These are phyloP conservation scores for Termitomyces sp. DNA, from an alignment of 768 basidiomycete genomes.

Conservation along the genomic window DNA sequence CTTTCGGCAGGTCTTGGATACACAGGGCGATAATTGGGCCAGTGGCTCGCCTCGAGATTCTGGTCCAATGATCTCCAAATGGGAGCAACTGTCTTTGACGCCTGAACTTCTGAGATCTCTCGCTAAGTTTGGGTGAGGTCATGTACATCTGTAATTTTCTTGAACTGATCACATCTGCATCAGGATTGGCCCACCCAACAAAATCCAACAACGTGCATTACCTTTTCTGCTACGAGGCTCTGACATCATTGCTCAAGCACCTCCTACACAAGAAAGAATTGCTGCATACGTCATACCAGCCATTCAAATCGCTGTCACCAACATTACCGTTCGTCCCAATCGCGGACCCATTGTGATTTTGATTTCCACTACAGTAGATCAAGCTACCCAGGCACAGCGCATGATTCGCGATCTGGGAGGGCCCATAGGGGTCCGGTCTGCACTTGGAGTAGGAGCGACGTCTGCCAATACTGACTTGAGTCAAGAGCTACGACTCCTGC, in stretches of 20 bases:
- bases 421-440: slow-evolving; percentile 88
- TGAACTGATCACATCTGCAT: slow-evolving; percentile 4
- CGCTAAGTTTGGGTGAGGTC: slow-evolving; percentile 86
- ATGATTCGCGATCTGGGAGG: slow-evolving; percentile 95
- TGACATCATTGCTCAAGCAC: slow-evolving; percentile 98
- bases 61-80: slow-evolving; percentile 87
- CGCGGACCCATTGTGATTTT: slow-evolving; percentile 88
- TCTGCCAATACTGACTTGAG: slow-evolving; percentile 56
- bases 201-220: slow-evolving; percentile 95
- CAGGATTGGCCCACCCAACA: slow-evolving; percentile 96
- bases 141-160: not conserved
- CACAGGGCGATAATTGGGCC: slow-evolving; percentile 53
- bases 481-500: slow-evolving; percentile 79
- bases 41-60: slow-evolving; percentile 57
- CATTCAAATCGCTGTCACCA: slow-evolving; percentile 75
- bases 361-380: slow-evolving; percentile 97
- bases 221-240: slow-evolving; percentile 92
- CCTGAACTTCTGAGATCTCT: slow-evolving; percentile 87
- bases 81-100: slow-evolving; percentile 88
- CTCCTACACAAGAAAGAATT: slow-evolving; percentile 97
- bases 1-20: slow-evolving; percentile 45
- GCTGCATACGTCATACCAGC: slow-evolving; percentile 95
- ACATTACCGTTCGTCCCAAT: slow-evolving; percentile 51
- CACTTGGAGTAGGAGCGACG: slow-evolving; percentile 80
- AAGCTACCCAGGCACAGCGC: slow-evolving; percentile 94